Conservation (phyloP, 768 basidiomycete species). For the Coprinellus aureogranulatus region DNA sequence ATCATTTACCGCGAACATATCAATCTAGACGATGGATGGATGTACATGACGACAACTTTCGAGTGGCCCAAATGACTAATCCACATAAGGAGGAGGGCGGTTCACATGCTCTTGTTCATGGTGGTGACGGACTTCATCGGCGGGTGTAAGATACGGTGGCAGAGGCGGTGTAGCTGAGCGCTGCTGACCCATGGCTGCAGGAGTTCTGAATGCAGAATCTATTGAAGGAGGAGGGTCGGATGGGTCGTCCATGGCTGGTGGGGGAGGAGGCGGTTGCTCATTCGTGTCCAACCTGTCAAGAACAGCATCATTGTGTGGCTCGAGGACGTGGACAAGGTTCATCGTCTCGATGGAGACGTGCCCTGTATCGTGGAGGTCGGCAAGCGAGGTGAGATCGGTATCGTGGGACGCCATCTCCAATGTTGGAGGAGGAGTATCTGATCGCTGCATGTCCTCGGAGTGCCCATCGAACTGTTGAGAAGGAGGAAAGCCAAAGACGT, state of each 20-base stretch:
- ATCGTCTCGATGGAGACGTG: constrained; percentile 55
- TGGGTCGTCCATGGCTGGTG: constrained; percentile 83
- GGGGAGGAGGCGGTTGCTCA: constrained; percentile 60
- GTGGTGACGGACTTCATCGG: constrained; percentile 34
- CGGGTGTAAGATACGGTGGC: constrained; percentile 71
- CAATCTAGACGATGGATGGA: constrained; percentile 13
- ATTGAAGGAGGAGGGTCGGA: constrained; percentile 87
- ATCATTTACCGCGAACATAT: constrained; percentile 17
- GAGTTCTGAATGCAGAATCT: constrained; percentile 70
- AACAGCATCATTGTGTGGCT: constrained; percentile 41
- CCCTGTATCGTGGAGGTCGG: constrained; percentile 51
- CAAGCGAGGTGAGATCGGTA: constrained; percentile 65
- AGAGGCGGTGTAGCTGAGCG: constrained; percentile 60
- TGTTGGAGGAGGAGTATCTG: constrained; percentile 70
- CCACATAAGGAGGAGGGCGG: constrained; percentile 64
- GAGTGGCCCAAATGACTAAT: constrained; percentile 25
- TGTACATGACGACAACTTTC: constrained; percentile 11
- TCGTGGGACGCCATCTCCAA: constrained; percentile 74
- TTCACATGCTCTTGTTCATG: constrained; percentile 51
- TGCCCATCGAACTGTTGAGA: constrained; percentile 82
- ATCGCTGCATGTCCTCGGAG: constrained; percentile 60
- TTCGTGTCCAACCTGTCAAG: not conserved
- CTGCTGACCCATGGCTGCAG: constrained; percentile 35
- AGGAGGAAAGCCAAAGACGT: constrained; percentile 67
- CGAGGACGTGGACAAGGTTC: constrained; percentile 46